A percentile compares a stretch with the other conserved stretches of the same genome.
Conservation (phyloP, 2,329 filamentous ascomycete genomes). For the Sclerotinia trifoliorum region DNA sequence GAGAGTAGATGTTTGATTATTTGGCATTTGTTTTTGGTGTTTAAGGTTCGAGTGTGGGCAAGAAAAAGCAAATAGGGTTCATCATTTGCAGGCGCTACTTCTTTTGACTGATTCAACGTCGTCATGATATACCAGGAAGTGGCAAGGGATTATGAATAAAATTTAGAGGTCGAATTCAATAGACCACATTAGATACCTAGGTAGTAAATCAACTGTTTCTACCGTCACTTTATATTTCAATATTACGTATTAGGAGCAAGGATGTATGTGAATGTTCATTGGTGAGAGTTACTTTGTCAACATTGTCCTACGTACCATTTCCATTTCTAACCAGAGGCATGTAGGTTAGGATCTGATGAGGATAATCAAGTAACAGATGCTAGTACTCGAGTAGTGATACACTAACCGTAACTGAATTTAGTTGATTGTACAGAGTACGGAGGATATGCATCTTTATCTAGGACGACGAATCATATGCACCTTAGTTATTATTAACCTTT, state of each 20-base stretch:
- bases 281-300: no score
- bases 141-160: conserved; percentile 18
- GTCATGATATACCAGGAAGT: conserved; percentile 27
- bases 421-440: not conserved
- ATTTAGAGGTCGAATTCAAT: conserved; percentile 18
- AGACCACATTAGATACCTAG: conserved; percentile 16
- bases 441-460: not conserved
- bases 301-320: not conserved
- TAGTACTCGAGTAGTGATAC: not conserved
- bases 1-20: conserved; percentile 38
- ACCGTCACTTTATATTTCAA: not conserved
- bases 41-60: conserved; percentile 23
- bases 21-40: conserved; percentile 28
- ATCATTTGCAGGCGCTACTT: conserved; percentile 26
- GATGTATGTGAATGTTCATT: not conserved
- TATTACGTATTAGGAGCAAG: not conserved
- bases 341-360: not conserved
- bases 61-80: conserved; percentile 25
- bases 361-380: not conserved
- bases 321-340: no score
- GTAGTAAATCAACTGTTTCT: conserved; percentile 18
- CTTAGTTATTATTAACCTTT: not conserved
- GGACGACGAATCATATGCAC: not conserved
- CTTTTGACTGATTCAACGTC: conserved; percentile 37
- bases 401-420: not conserved